These are phyloP conservation scores for Colletotrichum shisoi DNA, from an alignment of 2,329 filamentous ascomycete genomes.

Conservation along the genomic window DNA sequence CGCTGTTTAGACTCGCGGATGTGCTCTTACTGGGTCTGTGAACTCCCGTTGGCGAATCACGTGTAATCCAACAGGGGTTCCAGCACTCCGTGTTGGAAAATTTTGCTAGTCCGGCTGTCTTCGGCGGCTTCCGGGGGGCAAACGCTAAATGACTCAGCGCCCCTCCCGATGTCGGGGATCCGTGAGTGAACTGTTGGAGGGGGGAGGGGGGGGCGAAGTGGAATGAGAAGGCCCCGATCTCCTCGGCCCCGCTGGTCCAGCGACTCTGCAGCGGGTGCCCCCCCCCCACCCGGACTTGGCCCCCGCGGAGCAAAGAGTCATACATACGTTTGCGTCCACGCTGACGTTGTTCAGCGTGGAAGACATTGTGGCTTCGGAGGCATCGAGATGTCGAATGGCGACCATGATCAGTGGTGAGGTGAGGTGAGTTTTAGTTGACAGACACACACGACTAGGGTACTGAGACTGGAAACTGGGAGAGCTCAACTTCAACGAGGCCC, in stretches of 20 bases:
- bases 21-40: not conserved
- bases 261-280: not conserved
- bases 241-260: not conserved
- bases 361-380: not conserved
- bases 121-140: not conserved
- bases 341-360: not conserved
- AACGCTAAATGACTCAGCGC: slow-evolving; percentile 6
- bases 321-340: too few species aligned
- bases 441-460: too few species aligned
- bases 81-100: not conserved
- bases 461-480: too few species aligned
- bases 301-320: not conserved
- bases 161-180: slow-evolving; percentile 10
- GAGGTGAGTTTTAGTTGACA: too few species aligned
- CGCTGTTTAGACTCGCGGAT: too few species aligned
- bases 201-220: too few species aligned
- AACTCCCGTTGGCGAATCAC: not conserved
- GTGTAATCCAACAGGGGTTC: too few species aligned
- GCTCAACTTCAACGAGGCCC: too few species aligned
- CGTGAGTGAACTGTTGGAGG: not conserved
- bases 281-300: not conserved
- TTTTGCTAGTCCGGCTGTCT: not conserved
- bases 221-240: not conserved
- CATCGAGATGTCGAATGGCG: too few species aligned
- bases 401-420: too few species aligned